Base-by-base conservation (phyloP, 495 filamentous ascomycete genomes). In the Evernia prunastri region DNA sequence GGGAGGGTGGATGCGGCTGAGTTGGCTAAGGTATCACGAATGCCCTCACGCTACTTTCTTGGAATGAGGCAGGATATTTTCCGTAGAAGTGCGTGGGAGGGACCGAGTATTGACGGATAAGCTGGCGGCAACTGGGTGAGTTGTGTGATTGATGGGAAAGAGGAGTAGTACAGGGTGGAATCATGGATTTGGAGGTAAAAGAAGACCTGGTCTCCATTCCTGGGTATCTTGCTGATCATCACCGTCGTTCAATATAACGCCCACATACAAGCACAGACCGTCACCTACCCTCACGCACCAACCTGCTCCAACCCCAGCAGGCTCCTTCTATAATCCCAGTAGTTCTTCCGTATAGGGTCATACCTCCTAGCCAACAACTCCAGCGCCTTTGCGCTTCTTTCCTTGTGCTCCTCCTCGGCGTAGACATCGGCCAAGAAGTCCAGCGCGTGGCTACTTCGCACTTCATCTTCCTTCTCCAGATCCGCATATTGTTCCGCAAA, bases 301-400 rank as follows among this genome's bases (percentile, higher is more conserved):
- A 58, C 56, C 42, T 51, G 62, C 6, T 29, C 58, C 62, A 66
- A 63, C 11, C 65, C 74, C n/a, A 88, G 69, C 63, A 75, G 63
- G 43, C 67, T 72, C 69, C 85, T 85, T 70, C 86, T 80, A 76
- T 91, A 96, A 69, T 89, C 83, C 94, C 95, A 98, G 75, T 97
- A 97, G 68, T 91, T 91, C 66, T 83, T 85, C 45, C 95, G 78
- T 65, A 98, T 89, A 11, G 89, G 89, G 80, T 98, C 94, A 79
- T 89, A 97, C 80, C 85, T 91, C 69, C 89, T 84, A 40, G 85
- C 88, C 65, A 98, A 76, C 63, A 96, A 72, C 45, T 82, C 82
- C 68, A 96, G 73, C 62, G 87, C 87, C 71, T 83, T 73, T 58
- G 79, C 81, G 35, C 87, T 88, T 67, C 79, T 79, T 59, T 84